Evolutionary conservation across 2,329 filamentous ascomycete genomes (phyloP).

Genomic region (Fusarium sp.): DNA sequence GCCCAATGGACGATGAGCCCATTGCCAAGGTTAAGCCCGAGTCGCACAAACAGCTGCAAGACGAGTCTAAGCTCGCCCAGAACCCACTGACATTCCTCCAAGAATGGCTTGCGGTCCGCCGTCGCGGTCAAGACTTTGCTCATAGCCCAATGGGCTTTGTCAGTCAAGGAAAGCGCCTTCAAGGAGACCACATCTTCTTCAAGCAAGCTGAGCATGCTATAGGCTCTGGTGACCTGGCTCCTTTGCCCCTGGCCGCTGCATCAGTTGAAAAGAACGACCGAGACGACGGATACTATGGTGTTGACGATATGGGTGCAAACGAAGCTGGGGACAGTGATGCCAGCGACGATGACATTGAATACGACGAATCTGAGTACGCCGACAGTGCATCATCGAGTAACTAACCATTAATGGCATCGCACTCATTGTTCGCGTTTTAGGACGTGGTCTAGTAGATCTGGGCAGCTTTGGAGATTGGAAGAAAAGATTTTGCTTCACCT

Average conservation of each 20-base stretch:
- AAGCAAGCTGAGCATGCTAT: constrained; percentile 1
- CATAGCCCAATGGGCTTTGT: constrained; percentile 72
- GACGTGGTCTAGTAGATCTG: not conserved
- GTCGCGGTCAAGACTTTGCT: constrained; percentile 67
- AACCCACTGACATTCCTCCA: constrained; percentile 62
- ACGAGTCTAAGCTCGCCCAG: constrained; percentile 21
- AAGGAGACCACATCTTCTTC: constrained; percentile 66
- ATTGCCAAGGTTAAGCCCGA: not conserved
- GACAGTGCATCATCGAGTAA: constrained; percentile 18
- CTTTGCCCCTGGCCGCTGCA: constrained; percentile 9
- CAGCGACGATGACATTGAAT: constrained; percentile 43
- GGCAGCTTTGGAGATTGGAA: not conserved
- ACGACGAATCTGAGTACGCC: constrained; percentile 44
- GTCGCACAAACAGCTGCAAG: not conserved
- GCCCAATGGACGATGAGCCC: not conserved
- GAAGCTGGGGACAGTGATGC: constrained; percentile 36
- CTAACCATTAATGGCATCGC: not conserved
- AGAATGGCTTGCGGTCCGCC: constrained; percentile 68
- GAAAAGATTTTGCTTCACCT: not conserved
- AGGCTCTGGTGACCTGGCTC: constrained; percentile 9
- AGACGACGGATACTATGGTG: constrained; percentile 39
- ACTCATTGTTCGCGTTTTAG: not conserved
- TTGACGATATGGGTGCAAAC: constrained; percentile 48
- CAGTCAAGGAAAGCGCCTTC: constrained; percentile 63
- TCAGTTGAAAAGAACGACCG: constrained; percentile 2